A percentile compares a stretch with the other conserved stretches of the same genome.
Conservation (phyloP, 331 rosid species). For the Quercus lobata region DNA sequence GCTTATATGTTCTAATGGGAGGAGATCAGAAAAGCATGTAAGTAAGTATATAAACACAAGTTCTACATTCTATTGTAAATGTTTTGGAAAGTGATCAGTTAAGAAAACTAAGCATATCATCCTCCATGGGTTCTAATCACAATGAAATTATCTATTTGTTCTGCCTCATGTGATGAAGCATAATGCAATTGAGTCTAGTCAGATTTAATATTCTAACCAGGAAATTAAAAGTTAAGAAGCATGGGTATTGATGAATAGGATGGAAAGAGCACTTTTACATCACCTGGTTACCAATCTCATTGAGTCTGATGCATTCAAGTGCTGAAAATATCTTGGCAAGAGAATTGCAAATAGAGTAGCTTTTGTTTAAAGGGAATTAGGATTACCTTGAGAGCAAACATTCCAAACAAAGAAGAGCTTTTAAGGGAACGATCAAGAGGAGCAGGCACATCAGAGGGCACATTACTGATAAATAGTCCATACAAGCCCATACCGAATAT, state of each 20-base stretch:
- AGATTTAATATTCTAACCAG: neutral
- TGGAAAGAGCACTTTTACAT: neutral
- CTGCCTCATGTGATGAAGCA: neutral
- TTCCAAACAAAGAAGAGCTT: constrained; percentile 90
- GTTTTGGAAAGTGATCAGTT: neutral
- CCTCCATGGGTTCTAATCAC: neutral
- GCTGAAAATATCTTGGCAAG: neutral
- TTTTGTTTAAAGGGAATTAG: neutral
- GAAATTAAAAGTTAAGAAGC: neutral
- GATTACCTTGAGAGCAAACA: constrained; percentile 87
- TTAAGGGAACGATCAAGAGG: constrained; percentile 63
- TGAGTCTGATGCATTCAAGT: neutral
- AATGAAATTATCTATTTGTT: too few relatives aligned
- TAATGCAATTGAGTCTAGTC: neutral
- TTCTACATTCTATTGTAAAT: neutral
- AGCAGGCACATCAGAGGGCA: constrained; percentile 50
- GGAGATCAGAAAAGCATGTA: neutral
- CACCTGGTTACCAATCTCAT: neutral
- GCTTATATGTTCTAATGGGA: neutral
- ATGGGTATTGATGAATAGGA: neutral
- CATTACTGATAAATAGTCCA: constrained; percentile 85
- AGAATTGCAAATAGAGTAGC: neutral
- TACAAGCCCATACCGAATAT: constrained; percentile 97
- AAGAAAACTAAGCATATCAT: neutral
- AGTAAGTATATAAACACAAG: neutral